Conservation (phyloP, 1,284 basidiomycete genomes). For the Puccinia horiana region DNA sequence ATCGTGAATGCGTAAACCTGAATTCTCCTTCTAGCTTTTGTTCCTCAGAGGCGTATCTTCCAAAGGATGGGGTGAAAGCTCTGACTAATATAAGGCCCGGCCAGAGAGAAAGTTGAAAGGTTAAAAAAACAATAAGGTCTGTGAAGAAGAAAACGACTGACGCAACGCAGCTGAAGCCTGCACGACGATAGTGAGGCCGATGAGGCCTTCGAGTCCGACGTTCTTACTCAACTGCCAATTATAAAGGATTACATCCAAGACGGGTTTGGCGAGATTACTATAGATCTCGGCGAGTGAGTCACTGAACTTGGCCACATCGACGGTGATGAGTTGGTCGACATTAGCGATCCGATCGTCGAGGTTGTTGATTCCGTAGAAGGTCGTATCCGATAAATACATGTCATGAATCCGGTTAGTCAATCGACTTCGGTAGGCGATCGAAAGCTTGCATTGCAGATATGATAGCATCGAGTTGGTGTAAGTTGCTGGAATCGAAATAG, state of each 20-base stretch:
- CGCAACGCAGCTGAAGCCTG: constrained; percentile 76
- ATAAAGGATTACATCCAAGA: constrained; percentile 83
- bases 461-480: constrained; percentile 96
- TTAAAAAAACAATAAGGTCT: constrained; percentile 18
- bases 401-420: constrained; percentile 80
- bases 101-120: background rate
- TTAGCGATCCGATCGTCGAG: constrained; percentile 94
- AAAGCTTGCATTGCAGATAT: constrained; percentile 89
- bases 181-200: constrained; percentile 80
- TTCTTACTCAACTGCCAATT: constrained; percentile 93
- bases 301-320: constrained; percentile 92
- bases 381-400: constrained; percentile 76
- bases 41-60: constrained; percentile 75
- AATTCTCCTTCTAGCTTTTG: constrained; percentile 84
- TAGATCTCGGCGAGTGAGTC: constrained; percentile 90
- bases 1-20: constrained; percentile 87
- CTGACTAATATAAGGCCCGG: constrained; percentile 68
- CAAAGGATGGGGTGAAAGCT: constrained; percentile 87
- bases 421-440: constrained; percentile 85
- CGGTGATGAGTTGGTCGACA: constrained; percentile 94
- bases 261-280: constrained; percentile 87
- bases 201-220: constrained; percentile 88
- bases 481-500: constrained; percentile 88
- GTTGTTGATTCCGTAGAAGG: constrained; percentile 84
- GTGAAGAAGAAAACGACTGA: constrained; percentile 61